Evolutionary conservation across 2,329 filamentous ascomycete species (phyloP).

Genomic region (Fusarium oxysporum): DNA sequence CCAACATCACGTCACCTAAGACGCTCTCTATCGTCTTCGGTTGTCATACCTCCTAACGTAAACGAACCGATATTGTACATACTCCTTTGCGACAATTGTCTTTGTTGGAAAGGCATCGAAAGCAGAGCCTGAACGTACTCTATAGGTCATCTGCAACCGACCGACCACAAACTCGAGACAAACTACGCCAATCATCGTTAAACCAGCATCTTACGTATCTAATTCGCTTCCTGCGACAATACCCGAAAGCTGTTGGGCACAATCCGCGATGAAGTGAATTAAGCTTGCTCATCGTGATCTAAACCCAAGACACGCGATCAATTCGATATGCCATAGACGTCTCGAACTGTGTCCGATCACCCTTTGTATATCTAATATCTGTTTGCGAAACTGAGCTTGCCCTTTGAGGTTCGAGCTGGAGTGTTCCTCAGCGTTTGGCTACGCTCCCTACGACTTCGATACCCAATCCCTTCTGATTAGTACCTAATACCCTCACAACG

Average conservation of each 20-base stretch:
- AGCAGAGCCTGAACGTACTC: background rate
- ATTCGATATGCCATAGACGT: slow-evolving; percentile 20
- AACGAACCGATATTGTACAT: slow-evolving; percentile 12
- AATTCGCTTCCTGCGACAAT: slow-evolving; percentile 28
- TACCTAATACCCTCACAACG: background rate
- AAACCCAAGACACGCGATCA: slow-evolving; percentile 19
- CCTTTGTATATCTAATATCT: background rate
- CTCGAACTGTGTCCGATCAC: background rate
- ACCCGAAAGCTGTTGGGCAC: slow-evolving; percentile 3
- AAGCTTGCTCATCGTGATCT: slow-evolving; percentile 24
- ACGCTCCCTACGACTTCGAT: background rate
- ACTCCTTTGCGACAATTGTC: slow-evolving; percentile 9
- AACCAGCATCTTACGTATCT: slow-evolving; percentile 15
- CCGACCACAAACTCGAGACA: slow-evolving; percentile 12
- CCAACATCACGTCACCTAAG: background rate
- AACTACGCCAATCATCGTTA: slow-evolving; percentile 13
- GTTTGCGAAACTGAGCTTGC: slow-evolving; percentile 6
- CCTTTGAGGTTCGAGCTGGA: slow-evolving; percentile 1
- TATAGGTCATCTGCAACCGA: background rate
- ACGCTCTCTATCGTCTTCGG: background rate
- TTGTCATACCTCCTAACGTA: background rate
- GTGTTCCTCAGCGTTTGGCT: background rate
- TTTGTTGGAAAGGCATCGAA: slow-evolving; percentile 1
- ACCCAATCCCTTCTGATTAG: background rate
- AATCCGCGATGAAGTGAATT: slow-evolving; percentile 36